Evolutionary conservation across 2,329 filamentous ascomycete species (phyloP), one percentile per base, ranked within the genome.

Genomic region (Neofusicoccum parvum): DNA sequence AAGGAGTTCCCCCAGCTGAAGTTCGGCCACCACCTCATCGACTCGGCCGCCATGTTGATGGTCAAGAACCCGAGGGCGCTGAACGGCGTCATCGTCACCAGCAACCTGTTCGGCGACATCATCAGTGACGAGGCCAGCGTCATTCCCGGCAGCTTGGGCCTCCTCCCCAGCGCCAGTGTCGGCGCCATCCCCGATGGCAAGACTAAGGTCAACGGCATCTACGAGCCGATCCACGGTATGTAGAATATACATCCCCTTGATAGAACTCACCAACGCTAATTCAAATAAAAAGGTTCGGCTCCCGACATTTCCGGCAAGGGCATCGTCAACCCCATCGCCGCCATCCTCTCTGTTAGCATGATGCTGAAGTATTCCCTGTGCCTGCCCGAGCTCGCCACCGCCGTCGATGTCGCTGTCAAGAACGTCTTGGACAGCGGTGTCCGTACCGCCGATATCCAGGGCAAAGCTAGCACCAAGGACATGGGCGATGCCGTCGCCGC

Each of bases 1-100:
- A 89, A 89, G 70, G 94, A 97, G 83, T 98, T 96, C 82, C 93
- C 94, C 2, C 87, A 94, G 77, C 80, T 97, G 51, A 87, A 91
- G 82, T 81, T 96, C 49, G 87, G 89, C 70, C 94, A 97, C 78
- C 94, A 98, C 78, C 86, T 98, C 59, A 97, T 98, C 76, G 94
- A 98, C 81, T 92, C 88, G 65, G 94, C 94, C n/a, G 94, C 94
- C 70, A 97, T 98, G 94, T 83, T 97, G 72, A 92, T 98, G 90
- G 87, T 98, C 75, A 97, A 96, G 89, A 94, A 94, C 80, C 94
- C 94, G 10, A 85, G 89, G 11, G 87, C 88, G 23, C 84, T 98
- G 62, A 98, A 97, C 77, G 95, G 94, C 63, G 88, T 98, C 41
- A 87, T 98, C 53, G 89, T 98, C 69, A 96, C 94, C 12, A 94